These are phyloP conservation scores for Lentinula sp. DNA, from an alignment of 768 basidiomycete species.

Conservation along the genomic window DNA sequence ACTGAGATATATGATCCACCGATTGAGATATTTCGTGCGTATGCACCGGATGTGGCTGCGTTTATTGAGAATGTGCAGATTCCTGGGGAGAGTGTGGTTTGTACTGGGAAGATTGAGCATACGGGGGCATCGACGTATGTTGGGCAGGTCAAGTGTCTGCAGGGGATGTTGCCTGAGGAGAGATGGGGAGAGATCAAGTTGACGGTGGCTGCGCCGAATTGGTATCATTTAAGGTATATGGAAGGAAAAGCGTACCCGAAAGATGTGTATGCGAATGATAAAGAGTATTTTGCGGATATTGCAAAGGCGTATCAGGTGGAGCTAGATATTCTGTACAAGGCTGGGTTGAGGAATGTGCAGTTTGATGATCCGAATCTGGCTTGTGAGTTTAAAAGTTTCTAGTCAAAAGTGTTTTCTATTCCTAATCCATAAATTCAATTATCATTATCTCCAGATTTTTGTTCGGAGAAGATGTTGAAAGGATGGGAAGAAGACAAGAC, in stretches of 20 bases:
- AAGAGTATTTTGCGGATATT: constrained; percentile 44
- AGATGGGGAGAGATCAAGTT: constrained; percentile 35
- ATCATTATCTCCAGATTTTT: not conserved
- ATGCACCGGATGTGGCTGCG: constrained; percentile 1
- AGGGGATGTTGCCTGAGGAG: constrained; percentile 30
- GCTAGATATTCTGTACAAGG: constrained; percentile 35
- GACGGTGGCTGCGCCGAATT: constrained; percentile 40
- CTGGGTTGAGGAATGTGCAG: constrained; percentile 19
- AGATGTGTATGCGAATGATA: constrained; percentile 33
- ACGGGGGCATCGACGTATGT: constrained; percentile 23
- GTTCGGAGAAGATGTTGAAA: constrained; percentile 6
- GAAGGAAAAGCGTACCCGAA: constrained; percentile 22
- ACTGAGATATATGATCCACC: constrained; percentile 20
- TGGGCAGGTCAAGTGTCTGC: constrained; percentile 33
- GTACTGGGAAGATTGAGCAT: constrained; percentile 2
- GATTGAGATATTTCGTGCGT: constrained; percentile 3
- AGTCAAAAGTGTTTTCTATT: not conserved
- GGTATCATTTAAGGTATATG: constrained; percentile 36
- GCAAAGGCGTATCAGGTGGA: constrained; percentile 40
- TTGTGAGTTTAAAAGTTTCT: not conserved
- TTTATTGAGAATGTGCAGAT: constrained; percentile 1
- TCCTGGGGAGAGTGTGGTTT: constrained; percentile 3
- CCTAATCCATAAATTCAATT: not conserved
- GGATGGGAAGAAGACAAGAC: constrained; percentile 5
- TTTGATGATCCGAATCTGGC: constrained; percentile 4